A percentile compares a stretch with the other conserved stretches of the same genome.
Conservation (phyloP, 352 stramenopile genomes). For the Pythium monospermum region DNA sequence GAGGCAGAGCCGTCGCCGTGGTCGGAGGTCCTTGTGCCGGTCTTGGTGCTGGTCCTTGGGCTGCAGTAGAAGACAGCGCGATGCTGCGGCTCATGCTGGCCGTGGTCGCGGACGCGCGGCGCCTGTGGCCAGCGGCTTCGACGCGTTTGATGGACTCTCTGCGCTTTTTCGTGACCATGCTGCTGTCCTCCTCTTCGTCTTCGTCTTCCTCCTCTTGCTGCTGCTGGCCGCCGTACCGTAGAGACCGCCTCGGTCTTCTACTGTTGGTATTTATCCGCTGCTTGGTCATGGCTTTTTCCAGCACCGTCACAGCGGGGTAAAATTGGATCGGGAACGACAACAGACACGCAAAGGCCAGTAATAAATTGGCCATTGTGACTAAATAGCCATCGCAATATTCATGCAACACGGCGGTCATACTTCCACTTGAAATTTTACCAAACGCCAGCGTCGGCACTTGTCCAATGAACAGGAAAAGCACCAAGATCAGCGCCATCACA, state of each 20-base stretch:
- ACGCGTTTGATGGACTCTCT: slow-evolving; percentile 23
- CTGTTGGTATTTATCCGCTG: slow-evolving; percentile 16
- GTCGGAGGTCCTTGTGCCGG: background rate
- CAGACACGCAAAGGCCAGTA: slow-evolving; percentile 67
- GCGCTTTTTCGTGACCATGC: too few species aligned
- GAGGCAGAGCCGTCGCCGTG: slow-evolving; percentile 9
- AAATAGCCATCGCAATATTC: slow-evolving; percentile 67
- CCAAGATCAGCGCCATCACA: slow-evolving; percentile 65
- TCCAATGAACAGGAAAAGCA: slow-evolving; percentile 73
- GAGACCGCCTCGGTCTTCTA: background rate
- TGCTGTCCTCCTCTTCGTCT: too few species aligned
- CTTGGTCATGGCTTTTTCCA: slow-evolving; percentile 54
- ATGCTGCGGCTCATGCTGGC: slow-evolving; percentile 16
- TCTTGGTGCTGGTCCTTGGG: slow-evolving; percentile 1
- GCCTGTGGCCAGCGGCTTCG: slow-evolving; percentile 24
- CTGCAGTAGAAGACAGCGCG: slow-evolving; percentile 5
- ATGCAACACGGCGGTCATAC: slow-evolving; percentile 73
- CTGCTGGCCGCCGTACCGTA: too few species aligned
- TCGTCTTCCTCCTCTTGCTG: too few species aligned
- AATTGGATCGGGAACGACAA: slow-evolving; percentile 82
- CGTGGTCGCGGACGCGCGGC: slow-evolving; percentile 28
- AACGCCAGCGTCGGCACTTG: slow-evolving; percentile 68
- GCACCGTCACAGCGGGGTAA: slow-evolving; percentile 67
- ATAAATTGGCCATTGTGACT: slow-evolving; percentile 57
- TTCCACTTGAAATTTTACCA: slow-evolving; percentile 62